Conservation (phyloP, 306 rosid species). For the Macrotyloma uniflorum region DNA sequence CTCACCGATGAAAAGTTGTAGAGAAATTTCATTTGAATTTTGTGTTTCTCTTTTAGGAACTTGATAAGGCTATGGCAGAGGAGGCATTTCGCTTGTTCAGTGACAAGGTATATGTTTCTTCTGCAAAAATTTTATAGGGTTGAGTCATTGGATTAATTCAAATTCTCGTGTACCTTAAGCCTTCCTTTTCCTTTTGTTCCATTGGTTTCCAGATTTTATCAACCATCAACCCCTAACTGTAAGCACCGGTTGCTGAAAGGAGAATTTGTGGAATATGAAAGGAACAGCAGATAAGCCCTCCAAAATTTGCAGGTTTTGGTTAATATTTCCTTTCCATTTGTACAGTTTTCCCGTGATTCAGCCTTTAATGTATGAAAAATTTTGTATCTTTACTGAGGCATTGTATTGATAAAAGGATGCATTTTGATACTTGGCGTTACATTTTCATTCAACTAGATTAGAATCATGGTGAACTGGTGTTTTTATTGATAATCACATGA, state of each 20-base stretch:
- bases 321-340: conserved; percentile 14
- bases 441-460: neutral
- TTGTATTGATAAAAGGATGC: neutral
- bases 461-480: neutral
- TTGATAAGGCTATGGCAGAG: conserved; percentile 74
- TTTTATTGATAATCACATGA: conserved; percentile 22
- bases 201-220: conserved; percentile 61
- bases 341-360: conserved; percentile 22
- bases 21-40: conserved; percentile 19
- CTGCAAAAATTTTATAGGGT: conserved; percentile 13
- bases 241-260: conserved; percentile 15
- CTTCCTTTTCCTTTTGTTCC: conserved; percentile 6
- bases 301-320: conserved; percentile 28
- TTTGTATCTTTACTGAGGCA: neutral
- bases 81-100: conserved; percentile 64
- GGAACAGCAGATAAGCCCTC: conserved; percentile 23
- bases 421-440: neutral
- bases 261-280: conserved; percentile 16
- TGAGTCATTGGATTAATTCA: conserved; percentile 25
- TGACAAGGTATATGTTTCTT: conserved; percentile 61
- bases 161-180: neutral
- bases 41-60: conserved; percentile 57
- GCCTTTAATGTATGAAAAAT: conserved; percentile 1
- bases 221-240: conserved; percentile 49
- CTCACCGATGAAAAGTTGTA: neutral